These are phyloP conservation scores for Hanseniaspora uvarum DNA, from an alignment of 1,139 yeast genomes.

Conservation along the genomic window DNA sequence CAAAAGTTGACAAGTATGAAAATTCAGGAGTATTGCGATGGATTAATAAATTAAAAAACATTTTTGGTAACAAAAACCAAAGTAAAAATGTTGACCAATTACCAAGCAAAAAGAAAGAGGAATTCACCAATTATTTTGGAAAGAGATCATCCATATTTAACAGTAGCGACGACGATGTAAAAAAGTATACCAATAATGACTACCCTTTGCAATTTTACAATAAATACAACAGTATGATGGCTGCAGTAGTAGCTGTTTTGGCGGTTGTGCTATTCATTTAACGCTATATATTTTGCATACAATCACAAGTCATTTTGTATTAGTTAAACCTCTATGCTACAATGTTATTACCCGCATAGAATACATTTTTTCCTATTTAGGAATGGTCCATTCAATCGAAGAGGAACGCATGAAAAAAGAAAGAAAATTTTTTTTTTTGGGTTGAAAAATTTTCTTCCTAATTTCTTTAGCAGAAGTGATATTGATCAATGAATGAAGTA, in stretches of 20 bases:
- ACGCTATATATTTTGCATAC: not conserved
- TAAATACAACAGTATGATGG: constrained; percentile 13
- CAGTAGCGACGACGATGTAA: not conserved
- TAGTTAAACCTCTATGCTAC: not conserved
- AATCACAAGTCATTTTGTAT: not conserved
- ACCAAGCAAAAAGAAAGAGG: not conserved
- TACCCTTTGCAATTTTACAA: not conserved
- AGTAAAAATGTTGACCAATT: not conserved
- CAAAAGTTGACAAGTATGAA: not conserved
- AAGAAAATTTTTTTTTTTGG: not conserved
- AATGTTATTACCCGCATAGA: not conserved
- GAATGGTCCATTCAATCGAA: not conserved
- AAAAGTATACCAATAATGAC: constrained; percentile 7
- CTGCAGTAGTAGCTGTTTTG: constrained; percentile 3
- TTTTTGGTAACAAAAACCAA: not conserved
- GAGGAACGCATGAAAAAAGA: not conserved
- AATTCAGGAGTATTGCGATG: not conserved
- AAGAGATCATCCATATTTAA: not conserved
- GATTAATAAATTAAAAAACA: not conserved
- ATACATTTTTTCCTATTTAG: not conserved
- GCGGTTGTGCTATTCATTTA: constrained; percentile 1
- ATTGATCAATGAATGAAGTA: no score
- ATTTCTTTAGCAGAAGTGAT: no score
- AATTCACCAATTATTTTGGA: not conserved
- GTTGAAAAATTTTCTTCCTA: not conserved